Evolutionary conservation across 1,139 yeast genomes (phyloP), one percentile per base, ranked within the genome.

Genomic region (Candida sojae): DNA sequence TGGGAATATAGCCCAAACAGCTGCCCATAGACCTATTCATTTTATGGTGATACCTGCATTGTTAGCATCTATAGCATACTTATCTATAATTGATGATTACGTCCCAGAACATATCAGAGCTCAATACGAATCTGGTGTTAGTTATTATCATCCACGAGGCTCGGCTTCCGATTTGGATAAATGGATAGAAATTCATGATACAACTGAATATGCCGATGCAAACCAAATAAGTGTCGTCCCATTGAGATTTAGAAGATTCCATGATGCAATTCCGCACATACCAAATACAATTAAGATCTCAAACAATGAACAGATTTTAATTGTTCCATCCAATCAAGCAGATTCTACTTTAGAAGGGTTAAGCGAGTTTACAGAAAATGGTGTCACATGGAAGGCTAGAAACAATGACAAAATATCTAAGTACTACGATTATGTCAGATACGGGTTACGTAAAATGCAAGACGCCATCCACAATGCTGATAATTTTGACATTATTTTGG

Each of bases 11-110:
- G 88, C 96, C 34, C 80, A 77, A 55, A 66, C 79, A 39, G 83
- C 93, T 44, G 96, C 97, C 21, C 83, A 82, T 55, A 82, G 86
- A 60, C 99, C 99, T 32, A 90, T 93, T 57, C 99, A 93, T 67
- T 82, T 92, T 51, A 84, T 93, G 51, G 83, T 91, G 45, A 63
- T 83, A 53, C 81, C 92, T 13, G 79, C 95, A 29, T 70, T 90
- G 48, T 69, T 89, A 50, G 96, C 96, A 2, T 86, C 96, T 8
- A 73, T 88, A 48, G 90, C 95, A 10, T 93, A 90, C 67, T 78
- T 90, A 57, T 82, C 93, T 13, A 82, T 90, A 21, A 86, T 91
- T 37, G 96, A 89, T 62, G 86, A 88, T 55, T 88, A 89, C 59
- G 76, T 88, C 49, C 83, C 86, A 21, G 71, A 66, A 37, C 57